These are phyloP conservation scores for Diaporthe citri DNA, from an alignment of 2,329 filamentous ascomycete species.

Conservation along the genomic window DNA sequence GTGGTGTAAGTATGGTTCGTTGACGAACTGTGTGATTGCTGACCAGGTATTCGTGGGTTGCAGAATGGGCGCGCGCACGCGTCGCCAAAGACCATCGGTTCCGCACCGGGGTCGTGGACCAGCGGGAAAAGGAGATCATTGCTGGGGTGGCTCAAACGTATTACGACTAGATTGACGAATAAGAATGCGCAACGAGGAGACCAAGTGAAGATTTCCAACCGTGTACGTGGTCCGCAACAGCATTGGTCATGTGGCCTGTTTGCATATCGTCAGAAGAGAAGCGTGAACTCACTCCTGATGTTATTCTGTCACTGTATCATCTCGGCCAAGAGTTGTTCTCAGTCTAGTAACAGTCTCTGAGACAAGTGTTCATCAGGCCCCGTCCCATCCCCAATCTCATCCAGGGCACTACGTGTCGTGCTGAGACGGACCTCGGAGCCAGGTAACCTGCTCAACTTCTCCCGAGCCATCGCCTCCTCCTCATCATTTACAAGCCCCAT, in stretches of 20 bases:
- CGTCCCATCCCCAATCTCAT: neutral
- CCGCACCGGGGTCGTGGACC: conserved; percentile 43
- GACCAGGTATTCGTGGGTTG: conserved; percentile 3
- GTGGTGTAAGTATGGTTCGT: neutral
- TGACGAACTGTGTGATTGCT: too few relatives aligned
- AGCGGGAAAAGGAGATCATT: conserved; percentile 45
- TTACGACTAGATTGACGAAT: conserved; percentile 38
- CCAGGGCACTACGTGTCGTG: neutral
- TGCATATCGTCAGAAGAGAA: neutral
- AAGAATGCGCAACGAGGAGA: rapidly evolving
- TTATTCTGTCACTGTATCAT: neutral
- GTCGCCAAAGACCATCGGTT: conserved; percentile 46
- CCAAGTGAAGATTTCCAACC: neutral
- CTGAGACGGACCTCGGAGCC: neutral
- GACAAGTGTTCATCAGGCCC: neutral
- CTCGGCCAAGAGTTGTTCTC: neutral
- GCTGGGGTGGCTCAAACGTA: conserved; percentile 43
- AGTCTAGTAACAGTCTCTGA: neutral
- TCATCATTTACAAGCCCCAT: neutral
- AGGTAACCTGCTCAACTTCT: neutral
- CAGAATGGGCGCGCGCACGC: conserved; percentile 45
- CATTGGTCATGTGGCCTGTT: too few relatives aligned
- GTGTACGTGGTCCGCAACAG: neutral
- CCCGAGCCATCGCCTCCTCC: neutral
- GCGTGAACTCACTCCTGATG: too few relatives aligned